Conservation (phyloP, 2,329 filamentous ascomycete genomes). For the Cytospora leucostoma region DNA sequence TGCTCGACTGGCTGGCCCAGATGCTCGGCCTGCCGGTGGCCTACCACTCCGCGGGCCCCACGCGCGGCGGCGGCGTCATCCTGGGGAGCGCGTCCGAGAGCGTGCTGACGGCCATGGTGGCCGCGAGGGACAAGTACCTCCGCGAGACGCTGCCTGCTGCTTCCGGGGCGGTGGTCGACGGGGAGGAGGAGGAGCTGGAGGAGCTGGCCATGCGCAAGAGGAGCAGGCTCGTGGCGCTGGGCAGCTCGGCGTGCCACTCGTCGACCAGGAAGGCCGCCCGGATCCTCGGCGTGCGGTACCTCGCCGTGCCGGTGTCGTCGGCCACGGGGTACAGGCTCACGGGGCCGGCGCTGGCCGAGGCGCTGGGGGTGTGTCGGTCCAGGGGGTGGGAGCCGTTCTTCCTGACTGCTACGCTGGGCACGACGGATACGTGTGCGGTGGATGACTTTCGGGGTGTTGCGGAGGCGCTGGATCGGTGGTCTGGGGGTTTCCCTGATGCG, state of each 20-base stretch:
- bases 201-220: slow-evolving; percentile 68
- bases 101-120: slow-evolving; percentile 82
- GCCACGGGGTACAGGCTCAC: slow-evolving; percentile 71
- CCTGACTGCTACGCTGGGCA: slow-evolving; percentile 80
- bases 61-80: slow-evolving; percentile 83
- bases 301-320: slow-evolving; percentile 63
- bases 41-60: slow-evolving; percentile 72
- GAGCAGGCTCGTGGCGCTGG: slow-evolving; percentile 75
- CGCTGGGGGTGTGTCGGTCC: slow-evolving; percentile 64
- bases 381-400: slow-evolving; percentile 83
- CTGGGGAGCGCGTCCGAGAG: slow-evolving; percentile 90
- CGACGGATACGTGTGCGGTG: slow-evolving; percentile 83
- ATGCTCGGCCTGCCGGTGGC: slow-evolving; percentile 71
- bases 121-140: slow-evolving; percentile 79
- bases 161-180: slow-evolving; percentile 36
- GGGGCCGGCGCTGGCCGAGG: slow-evolving; percentile 59
- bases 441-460: slow-evolving; percentile 78
- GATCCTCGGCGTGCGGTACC: slow-evolving; percentile 82
- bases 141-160: slow-evolving; percentile 57
- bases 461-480: slow-evolving; percentile 43
- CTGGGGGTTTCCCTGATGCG: slow-evolving; percentile 29
- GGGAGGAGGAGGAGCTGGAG: slow-evolving; percentile 61
- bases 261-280: slow-evolving; percentile 85
- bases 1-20: slow-evolving; percentile 88
- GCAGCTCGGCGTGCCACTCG: slow-evolving; percentile 77